Evolutionary conservation across 257 asterid species (phyloP).

Genomic region (Fraxinus cuspidata): DNA sequence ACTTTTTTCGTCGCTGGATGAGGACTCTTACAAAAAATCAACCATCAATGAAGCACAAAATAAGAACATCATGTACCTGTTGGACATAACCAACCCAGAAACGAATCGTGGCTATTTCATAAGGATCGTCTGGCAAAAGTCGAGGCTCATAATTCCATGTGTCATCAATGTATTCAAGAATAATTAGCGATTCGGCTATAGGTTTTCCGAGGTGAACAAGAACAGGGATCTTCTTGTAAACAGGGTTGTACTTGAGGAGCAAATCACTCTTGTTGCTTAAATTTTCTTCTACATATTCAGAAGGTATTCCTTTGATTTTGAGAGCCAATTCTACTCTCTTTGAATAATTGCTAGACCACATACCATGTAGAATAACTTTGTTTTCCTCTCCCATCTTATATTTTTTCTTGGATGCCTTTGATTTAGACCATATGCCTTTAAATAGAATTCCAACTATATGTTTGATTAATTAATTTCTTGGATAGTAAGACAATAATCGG

Average conservation of each 20-base stretch:
- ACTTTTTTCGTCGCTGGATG: too few species aligned
- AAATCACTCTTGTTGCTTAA: conserved; percentile 33
- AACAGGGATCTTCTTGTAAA: conserved; percentile 45
- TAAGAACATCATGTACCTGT: conserved; percentile 26
- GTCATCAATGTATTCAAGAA: conserved; percentile 49
- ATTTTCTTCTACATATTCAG: conserved; percentile 47
- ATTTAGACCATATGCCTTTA: not conserved
- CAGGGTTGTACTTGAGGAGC: conserved; percentile 40
- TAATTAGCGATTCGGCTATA: conserved; percentile 31
- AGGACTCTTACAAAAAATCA: too few species aligned
- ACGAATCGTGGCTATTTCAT: conserved; percentile 36
- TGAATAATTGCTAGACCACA: conserved; percentile 41
- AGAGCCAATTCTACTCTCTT: conserved; percentile 50
- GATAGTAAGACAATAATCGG: not conserved
- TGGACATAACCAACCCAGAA: conserved; percentile 43
- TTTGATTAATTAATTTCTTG: not conserved
- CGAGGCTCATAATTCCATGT: conserved; percentile 35
- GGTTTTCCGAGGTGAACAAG: conserved; percentile 47
- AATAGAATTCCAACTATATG: not conserved
- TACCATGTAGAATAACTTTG: conserved; percentile 36
- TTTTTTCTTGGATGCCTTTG: not conserved
- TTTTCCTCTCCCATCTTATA: conserved; percentile 41
- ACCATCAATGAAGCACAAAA: not conserved
- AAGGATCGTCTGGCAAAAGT: conserved; percentile 39
- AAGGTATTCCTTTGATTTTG: conserved; percentile 47